Conservation (phyloP, 495 filamentous ascomycete species). For the Oleoguttula mirabilis region DNA sequence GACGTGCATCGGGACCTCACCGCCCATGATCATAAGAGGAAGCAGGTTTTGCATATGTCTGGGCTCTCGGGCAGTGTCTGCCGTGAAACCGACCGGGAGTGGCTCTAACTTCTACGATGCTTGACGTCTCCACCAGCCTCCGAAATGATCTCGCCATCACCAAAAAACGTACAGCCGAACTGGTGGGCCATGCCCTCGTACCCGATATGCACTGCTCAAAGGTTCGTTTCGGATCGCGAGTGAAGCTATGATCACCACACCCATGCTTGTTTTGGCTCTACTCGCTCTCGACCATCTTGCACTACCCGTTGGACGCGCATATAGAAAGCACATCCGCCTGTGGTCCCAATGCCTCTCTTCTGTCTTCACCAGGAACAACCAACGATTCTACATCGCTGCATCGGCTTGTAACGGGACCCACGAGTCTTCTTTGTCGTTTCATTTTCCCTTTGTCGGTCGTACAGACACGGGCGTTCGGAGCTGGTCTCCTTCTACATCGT, state of each 20-base stretch:
- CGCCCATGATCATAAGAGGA: not conserved
- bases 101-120: too few species aligned
- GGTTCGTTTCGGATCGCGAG: slow-evolving; percentile 16
- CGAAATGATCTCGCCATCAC: not conserved
- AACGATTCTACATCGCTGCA: slow-evolving; percentile 8
- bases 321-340: slow-evolving; percentile 11
- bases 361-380: slow-evolving; percentile 7
- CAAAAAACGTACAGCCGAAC: slow-evolving; percentile 2
- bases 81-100: slow-evolving; percentile 3
- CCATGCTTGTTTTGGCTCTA: slow-evolving; percentile 8
- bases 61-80: not conserved
- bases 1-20: not conserved
- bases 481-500: slow-evolving; percentile 18
- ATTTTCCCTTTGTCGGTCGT: slow-evolving; percentile 13
- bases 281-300: slow-evolving; percentile 7
- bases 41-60: slow-evolving; percentile 1
- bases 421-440: slow-evolving; percentile 19
- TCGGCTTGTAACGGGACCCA: slow-evolving; percentile 17
- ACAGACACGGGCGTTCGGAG: slow-evolving; percentile 15
- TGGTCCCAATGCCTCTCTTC: not conserved
- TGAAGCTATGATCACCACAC: slow-evolving; percentile 3
- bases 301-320: slow-evolving; percentile 5
- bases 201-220: slow-evolving; percentile 13
- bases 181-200: slow-evolving; percentile 1
- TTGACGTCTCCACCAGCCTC: slow-evolving; percentile 3